These are phyloP conservation scores for Brasenia schreberi DNA, from an alignment of 164 flowering plant genomes.

Conservation along the genomic window DNA sequence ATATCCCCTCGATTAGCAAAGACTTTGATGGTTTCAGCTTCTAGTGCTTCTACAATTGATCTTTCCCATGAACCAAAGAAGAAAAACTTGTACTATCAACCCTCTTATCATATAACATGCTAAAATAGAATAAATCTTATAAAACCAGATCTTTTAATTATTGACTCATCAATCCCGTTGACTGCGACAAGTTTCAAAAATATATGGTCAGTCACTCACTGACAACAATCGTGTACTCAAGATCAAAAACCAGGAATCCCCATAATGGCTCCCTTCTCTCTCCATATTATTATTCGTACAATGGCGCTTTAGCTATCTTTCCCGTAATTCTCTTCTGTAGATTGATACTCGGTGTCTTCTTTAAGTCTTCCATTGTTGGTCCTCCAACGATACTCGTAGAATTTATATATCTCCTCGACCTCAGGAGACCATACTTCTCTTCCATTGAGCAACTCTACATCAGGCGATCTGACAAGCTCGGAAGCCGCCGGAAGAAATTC, in stretches of 20 bases:
- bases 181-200: not conserved
- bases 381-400: no score
- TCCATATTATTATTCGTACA: not conserved
- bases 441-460: conserved; percentile 8
- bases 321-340: not conserved
- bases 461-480: conserved; percentile 78
- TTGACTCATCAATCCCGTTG: not conserved
- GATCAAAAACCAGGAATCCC: not conserved
- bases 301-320: not conserved
- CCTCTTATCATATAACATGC: no score
- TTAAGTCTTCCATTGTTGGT: no score
- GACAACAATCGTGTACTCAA: not conserved
- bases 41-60: no score
- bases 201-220: not conserved
- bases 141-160: not conserved
- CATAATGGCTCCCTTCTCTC: not conserved
- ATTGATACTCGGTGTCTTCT: not conserved
- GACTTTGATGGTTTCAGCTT: no score
- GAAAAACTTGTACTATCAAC: no score
- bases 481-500: conserved; percentile 88
- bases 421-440: no score
- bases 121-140: not conserved
- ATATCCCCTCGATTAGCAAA: no score
- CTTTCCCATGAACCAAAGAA: no score
- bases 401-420: no score